Conservation (phyloP, 2,329 filamentous ascomycete genomes). For the Septoria linicola region DNA sequence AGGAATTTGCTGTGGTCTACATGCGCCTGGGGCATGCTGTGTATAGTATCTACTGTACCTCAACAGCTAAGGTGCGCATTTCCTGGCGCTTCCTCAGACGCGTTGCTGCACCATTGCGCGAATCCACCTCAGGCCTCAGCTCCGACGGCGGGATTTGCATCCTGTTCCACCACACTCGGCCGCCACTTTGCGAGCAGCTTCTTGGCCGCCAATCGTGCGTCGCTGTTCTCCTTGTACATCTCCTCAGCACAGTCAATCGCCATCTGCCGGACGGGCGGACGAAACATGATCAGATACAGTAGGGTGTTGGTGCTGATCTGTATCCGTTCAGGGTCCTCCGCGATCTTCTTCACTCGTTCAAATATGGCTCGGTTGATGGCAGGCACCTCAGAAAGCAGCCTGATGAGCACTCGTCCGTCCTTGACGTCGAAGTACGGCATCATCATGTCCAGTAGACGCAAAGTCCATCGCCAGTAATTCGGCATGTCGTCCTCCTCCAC, state of each 20-base stretch:
- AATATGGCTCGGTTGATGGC: conserved; percentile 72
- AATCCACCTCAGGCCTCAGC: conserved; percentile 20
- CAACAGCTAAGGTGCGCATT: too few species aligned
- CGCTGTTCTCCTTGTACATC: conserved; percentile 55
- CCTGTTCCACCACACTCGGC: conserved; percentile 47
- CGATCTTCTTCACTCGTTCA: conserved; percentile 64
- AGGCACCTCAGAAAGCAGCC: conserved; percentile 89
- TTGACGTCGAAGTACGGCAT: conserved; percentile 86
- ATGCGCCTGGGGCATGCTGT: too few species aligned
- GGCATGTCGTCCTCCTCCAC: conserved; percentile 25
- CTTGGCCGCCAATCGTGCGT: conserved; percentile 49
- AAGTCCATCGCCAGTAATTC: conserved; percentile 31
- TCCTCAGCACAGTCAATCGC: conserved; percentile 59
- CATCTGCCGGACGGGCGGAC: conserved; percentile 59
- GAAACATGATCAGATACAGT: conserved; percentile 58
- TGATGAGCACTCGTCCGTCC: conserved; percentile 77
- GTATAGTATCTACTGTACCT: too few species aligned
- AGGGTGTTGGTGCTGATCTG: conserved; percentile 58
- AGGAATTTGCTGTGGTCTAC: too few species aligned
- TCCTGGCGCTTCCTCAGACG: too few species aligned
- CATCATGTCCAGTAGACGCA: conserved; percentile 75
- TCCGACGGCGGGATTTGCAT: conserved; percentile 16
- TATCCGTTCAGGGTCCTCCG: conserved; percentile 63
- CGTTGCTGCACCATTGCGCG: too few species aligned
- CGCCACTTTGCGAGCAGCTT: conserved; percentile 58